Conservation (phyloP, 495 filamentous ascomycete species). For the Aspergillus homomorphus region DNA sequence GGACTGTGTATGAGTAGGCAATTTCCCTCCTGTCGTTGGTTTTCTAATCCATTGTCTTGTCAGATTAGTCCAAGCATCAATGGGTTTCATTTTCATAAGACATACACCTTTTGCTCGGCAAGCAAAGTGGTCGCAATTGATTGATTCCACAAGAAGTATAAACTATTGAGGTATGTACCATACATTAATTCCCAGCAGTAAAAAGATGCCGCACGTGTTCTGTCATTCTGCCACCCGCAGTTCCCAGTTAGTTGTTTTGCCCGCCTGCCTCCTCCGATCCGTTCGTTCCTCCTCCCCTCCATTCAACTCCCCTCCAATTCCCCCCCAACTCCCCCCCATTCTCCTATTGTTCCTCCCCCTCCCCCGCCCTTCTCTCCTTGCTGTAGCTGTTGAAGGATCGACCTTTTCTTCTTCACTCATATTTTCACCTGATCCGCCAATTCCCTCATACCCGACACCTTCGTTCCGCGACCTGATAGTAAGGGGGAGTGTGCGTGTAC, state of each 20-base stretch:
- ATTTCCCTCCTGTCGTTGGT: too few species aligned
- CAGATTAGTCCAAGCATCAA: too few species aligned
- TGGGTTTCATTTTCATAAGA: too few species aligned
- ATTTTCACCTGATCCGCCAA: background rate
- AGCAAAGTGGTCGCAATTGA: too few species aligned
- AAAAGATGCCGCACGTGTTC: too few species aligned
- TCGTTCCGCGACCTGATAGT: constrained; percentile 10
- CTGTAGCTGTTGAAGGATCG: background rate
- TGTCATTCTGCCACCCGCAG: too few species aligned
- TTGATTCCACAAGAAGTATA: too few species aligned
- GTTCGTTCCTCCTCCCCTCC: constrained; percentile 8
- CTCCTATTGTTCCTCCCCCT: constrained; percentile 8
- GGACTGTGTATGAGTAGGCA: too few species aligned
- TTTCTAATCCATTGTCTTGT: too few species aligned
- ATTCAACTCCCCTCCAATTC: constrained; percentile 11
- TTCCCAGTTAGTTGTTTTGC: background rate
- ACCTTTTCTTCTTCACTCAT: background rate
- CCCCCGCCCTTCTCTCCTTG: constrained; percentile 7
- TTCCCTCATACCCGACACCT: constrained; percentile 5
- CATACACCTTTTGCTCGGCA: constrained; percentile 7
- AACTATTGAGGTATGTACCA: too few species aligned
- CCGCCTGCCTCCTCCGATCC: constrained; percentile 1
- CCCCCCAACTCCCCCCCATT: constrained; percentile 7
- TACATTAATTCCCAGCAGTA: too few species aligned
- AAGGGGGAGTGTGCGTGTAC: constrained; percentile 23